Evolutionary conservation across 2,329 filamentous ascomycete genomes (phyloP).

Genomic region (Fusarium haematococcum): DNA sequence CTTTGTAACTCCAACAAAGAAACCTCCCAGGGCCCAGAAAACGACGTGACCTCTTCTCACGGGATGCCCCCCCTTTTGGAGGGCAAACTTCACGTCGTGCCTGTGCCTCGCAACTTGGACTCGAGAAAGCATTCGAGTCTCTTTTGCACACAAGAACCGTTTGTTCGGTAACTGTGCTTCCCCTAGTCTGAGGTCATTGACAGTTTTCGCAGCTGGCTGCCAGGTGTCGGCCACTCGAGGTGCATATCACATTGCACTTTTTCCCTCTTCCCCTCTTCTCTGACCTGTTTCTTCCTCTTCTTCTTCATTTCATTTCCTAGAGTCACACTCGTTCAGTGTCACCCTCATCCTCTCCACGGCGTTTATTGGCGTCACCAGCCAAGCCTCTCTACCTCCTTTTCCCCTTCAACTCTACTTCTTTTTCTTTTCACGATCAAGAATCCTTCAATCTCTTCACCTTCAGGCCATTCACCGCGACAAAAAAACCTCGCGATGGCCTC

Average conservation of each 20-base stretch:
- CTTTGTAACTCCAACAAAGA: constrained; percentile 3
- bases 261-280: not conserved
- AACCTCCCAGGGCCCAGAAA: not conserved
- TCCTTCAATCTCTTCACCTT: not conserved
- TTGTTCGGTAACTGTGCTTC: constrained; percentile 3
- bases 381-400: constrained; percentile 10
- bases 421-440: not conserved
- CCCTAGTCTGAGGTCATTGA: not conserved
- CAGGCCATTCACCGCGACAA: not conserved
- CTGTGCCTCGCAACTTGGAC: constrained; percentile 37
- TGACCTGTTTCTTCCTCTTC: not conserved
- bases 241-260: not conserved
- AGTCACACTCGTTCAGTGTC: constrained; percentile 22
- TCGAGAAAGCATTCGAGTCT: constrained; percentile 30
- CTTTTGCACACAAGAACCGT: constrained; percentile 16
- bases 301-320: not conserved
- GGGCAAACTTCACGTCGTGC: constrained; percentile 26
- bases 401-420: not conserved
- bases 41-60: not conserved
- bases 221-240: constrained; percentile 12
- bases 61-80: not conserved
- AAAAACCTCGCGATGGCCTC: constrained; percentile 22
- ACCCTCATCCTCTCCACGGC: constrained; percentile 16
- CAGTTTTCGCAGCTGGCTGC: constrained; percentile 15
- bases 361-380: constrained; percentile 25